Base-by-base conservation (phyloP, 805 yeast genomes). In the Nematodospora valgi region DNA sequence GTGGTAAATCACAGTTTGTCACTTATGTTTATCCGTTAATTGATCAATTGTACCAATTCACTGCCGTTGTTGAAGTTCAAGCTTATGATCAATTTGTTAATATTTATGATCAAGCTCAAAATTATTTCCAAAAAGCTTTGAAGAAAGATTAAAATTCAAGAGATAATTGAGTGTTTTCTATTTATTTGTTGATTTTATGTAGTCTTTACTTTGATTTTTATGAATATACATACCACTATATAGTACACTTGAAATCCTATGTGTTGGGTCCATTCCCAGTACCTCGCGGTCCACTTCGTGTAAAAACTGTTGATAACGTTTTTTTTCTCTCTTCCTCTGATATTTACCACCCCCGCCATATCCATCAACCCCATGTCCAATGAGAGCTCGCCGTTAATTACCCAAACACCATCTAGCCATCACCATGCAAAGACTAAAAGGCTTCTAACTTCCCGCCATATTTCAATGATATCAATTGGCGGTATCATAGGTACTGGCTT, bases 1-100 rank as follows among this genome's bases (percentile, higher is more conserved):
- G 18, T 15, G 53, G 45, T 46, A 48, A 53, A 41, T 37, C 43
- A 13, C 30, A 47, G 20, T 54, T 56, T 54, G 31, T 31, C 40
- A 32, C 45, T 20, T 46, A 53, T 48, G 58, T 55, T 30, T 43
- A 50, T 37, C 70, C 71, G 23, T 43, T 41, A 28, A 58, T 63
- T 37, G 33, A 53, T 32, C 51, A 62, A 46, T 22, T 62, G 7
- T 66, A 55, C 49, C 51, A 58, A 44, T 48, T 41, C 30, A 46
- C 66, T 32, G 72, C 64, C 46, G 28, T 56, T 31, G 46, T 47
- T 27, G 72, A 68, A 47, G 45, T 46, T 30, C 52, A 60, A 24
- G 55, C 51, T 25, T 54, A 55, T 35, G 60, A 54, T 30, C 49
- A 56, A 17, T 27, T 51, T 9, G 13, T 16, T n/a, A 37, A 45